phyloP scores from a whole-genome alignment of 495 filamentous ascomycete genomes.

The Neurospora sp. region DNA sequence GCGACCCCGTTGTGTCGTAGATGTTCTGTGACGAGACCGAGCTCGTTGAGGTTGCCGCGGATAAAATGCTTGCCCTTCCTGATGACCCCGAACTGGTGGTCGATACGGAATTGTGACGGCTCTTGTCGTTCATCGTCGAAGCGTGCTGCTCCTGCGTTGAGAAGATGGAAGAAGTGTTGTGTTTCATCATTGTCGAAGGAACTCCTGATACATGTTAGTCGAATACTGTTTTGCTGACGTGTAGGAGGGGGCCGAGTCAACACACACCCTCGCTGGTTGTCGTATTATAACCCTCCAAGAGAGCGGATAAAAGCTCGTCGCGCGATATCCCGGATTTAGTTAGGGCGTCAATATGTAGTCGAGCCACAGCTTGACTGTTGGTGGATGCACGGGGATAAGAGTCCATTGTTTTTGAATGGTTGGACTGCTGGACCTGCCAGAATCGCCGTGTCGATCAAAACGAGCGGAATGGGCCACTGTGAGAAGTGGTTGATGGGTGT shows the following conservation, averaged over 20 bases:
- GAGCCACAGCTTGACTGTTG: constrained; percentile 21
- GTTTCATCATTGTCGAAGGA: background rate
- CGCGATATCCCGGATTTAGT: constrained; percentile 21
- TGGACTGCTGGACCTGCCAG: background rate
- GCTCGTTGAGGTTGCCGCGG: constrained; percentile 19
- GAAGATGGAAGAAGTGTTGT: background rate
- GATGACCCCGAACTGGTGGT: constrained; percentile 28
- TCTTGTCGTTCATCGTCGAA: background rate
- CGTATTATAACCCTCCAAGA: constrained; percentile 17
- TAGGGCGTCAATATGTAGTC: constrained; percentile 23
- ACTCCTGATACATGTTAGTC: background rate
- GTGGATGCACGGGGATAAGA: constrained; percentile 5
- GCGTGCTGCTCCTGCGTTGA: background rate
- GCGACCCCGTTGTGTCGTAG: constrained; percentile 3
- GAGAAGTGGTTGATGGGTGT: background rate
- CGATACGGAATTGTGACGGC: constrained; percentile 17
- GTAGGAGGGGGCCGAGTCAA: background rate
- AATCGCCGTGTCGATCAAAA: background rate
- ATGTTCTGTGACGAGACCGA: constrained; percentile 17
- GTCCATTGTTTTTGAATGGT: background rate
- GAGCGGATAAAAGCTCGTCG: constrained; percentile 20
- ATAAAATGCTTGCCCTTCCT: constrained; percentile 20
- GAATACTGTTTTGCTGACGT: background rate
- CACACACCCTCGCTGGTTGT: constrained; percentile 7
- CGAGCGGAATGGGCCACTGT: background rate